Percentiles rank a stretch among this genome's conserved stretches.
phyloP scores from a whole-genome alignment of 148 eudicot genomes.

The Fagopyrum homotropicum region DNA sequence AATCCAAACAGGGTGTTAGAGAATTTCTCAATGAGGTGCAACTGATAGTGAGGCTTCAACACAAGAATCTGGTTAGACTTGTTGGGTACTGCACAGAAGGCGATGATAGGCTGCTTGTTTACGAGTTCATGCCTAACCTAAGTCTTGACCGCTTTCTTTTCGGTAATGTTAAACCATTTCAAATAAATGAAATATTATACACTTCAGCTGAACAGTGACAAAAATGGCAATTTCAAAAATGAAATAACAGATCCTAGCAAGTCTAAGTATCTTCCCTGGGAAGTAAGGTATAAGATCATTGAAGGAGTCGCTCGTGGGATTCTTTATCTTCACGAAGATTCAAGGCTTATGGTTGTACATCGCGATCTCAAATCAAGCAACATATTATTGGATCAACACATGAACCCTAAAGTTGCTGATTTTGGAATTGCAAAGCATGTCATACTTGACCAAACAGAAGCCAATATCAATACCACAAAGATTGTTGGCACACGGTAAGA shows the following conservation, averaged over 20 bases:
- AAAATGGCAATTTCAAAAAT: neutral
- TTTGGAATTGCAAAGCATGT: constrained; percentile 15
- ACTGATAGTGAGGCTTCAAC: constrained; percentile 45
- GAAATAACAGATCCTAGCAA: neutral
- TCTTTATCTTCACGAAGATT: constrained; percentile 15
- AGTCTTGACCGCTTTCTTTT: constrained; percentile 41
- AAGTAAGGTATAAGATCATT: constrained; percentile 5
- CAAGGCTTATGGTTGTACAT: neutral
- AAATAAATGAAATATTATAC: neutral
- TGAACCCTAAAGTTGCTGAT: constrained; percentile 13
- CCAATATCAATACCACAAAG: neutral
- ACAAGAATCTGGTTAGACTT: constrained; percentile 47
- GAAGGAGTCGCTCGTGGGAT: constrained; percentile 12
- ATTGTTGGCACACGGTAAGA: constrained; percentile 19
- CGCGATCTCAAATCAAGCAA: constrained; percentile 15
- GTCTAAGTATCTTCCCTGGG: neutral
- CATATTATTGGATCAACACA: constrained; percentile 1
- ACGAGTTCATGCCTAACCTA: constrained; percentile 46
- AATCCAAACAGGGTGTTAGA: constrained; percentile 43
- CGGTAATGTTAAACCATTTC: constrained; percentile 15
- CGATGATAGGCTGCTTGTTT: constrained; percentile 37
- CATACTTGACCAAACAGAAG: constrained; percentile 14
- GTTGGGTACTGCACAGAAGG: constrained; percentile 47
- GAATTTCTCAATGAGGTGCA: constrained; percentile 49
- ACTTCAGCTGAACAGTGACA: neutral